These are phyloP conservation scores for Aspergillus sparsus DNA, from an alignment of 495 filamentous ascomycete species.

Conservation along the genomic window DNA sequence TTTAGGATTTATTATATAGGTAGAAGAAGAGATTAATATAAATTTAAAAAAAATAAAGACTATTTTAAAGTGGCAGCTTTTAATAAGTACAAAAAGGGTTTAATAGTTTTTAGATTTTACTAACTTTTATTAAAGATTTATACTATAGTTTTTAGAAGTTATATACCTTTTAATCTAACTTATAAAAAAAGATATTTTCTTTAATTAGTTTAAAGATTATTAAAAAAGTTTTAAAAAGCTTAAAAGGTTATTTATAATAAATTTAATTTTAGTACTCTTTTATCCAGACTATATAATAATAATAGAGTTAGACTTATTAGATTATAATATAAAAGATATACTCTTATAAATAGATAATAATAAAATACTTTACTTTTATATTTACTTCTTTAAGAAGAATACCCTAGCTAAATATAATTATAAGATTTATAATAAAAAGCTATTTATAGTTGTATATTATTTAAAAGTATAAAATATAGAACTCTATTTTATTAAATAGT, in stretches of 20 bases:
- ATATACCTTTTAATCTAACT: constrained; percentile 6
- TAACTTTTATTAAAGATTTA: not conserved
- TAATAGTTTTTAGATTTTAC: constrained; percentile 8
- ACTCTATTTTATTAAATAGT: constrained; percentile 10
- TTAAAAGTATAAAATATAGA: constrained; percentile 2
- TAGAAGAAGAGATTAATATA: not conserved
- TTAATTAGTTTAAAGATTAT: not conserved
- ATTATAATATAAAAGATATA: constrained; percentile 14
- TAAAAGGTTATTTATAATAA: constrained; percentile 5
- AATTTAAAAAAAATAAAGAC: constrained; percentile 8
- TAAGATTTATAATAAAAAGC: constrained; percentile 8
- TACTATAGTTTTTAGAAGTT: constrained; percentile 4
- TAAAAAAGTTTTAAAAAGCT: not conserved
- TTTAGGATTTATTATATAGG: constrained; percentile 4
- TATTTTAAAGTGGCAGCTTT: not conserved
- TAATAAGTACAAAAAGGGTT: not conserved
- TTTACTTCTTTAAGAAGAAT: not conserved
- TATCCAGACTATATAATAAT: constrained; percentile 13
- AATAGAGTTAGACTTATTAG: constrained; percentile 2
- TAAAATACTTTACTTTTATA: constrained; percentile 8
- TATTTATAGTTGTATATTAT: constrained; percentile 10
- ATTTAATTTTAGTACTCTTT: not conserved
- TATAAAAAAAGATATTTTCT: constrained; percentile 2
- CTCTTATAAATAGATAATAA: constrained; percentile 7
- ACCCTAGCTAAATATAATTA: not conserved